Evolutionary conservation across 441 rosid genomes (phyloP).

Genomic region (Syzygium syzygioides): DNA sequence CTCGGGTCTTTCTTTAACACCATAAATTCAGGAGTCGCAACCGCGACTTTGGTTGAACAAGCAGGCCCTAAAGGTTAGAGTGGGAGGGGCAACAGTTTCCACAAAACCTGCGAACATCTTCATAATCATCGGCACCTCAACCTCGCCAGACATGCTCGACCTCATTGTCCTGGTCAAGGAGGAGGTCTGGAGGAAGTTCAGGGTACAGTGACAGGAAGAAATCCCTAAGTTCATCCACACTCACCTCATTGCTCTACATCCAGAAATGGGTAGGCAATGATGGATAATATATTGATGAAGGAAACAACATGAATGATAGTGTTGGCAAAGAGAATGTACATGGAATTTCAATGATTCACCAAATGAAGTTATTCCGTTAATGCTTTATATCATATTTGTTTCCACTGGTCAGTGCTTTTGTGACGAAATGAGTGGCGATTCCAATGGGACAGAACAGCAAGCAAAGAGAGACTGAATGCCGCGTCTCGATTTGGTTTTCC

Average conservation of each 20-base stretch:
- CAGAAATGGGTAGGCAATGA: background rate
- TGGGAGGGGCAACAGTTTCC: constrained; percentile 29
- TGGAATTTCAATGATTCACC: background rate
- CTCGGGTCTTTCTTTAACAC: constrained; percentile 21
- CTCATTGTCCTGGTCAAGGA: constrained; percentile 24
- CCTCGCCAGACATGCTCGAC: constrained; percentile 26
- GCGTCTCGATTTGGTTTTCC: constrained; percentile 68
- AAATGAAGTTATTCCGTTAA: background rate
- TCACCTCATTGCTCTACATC: background rate
- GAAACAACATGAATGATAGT: background rate
- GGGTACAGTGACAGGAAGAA: constrained; percentile 16
- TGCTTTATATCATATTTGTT: background rate
- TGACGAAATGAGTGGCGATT: constrained; percentile 56
- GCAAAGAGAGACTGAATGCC: constrained; percentile 85
- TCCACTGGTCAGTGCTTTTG: constrained; percentile 48
- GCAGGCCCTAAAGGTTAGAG: constrained; percentile 20
- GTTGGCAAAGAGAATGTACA: background rate
- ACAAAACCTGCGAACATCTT: constrained; percentile 24
- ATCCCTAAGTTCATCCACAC: constrained; percentile 6
- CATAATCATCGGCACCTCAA: constrained; percentile 5
- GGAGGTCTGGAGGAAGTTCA: constrained; percentile 16
- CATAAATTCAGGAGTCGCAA: constrained; percentile 10
- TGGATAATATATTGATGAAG: background rate
- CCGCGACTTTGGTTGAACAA: constrained; percentile 24
- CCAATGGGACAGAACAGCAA: constrained; percentile 87